phyloP scores from a whole-genome alignment of 225 moss, liverwort and hornwort genomes.

The Pseudoscleropodium purum region DNA sequence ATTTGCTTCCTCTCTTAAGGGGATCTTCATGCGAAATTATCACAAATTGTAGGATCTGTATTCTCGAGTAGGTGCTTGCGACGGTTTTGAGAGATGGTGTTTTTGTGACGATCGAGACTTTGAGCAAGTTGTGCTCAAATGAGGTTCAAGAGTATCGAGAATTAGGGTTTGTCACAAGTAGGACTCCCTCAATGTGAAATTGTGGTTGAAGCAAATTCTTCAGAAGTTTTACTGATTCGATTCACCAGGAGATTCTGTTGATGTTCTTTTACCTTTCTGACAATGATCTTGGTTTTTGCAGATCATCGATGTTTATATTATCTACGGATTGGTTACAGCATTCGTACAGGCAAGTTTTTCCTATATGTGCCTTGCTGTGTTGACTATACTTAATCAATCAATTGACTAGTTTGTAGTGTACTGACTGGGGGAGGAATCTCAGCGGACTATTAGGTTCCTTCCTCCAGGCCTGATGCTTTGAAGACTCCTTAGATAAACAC shows the following conservation, averaged over 20 bases:
- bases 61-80: not conserved
- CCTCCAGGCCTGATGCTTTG: not conserved
- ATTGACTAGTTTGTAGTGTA: not conserved
- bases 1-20: not conserved
- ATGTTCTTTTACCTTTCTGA: not conserved
- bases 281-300: constrained; percentile 7
- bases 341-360: constrained; percentile 54
- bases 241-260: not conserved
- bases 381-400: not conserved
- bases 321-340: constrained; percentile 67
- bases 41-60: not conserved
- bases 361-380: not conserved
- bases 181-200: not conserved
- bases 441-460: not conserved
- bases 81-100: not conserved
- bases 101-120: not conserved
- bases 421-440: not conserved
- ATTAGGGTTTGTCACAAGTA: not conserved
- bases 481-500: not conserved
- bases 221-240: not conserved
- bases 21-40: not conserved
- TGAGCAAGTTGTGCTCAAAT: not conserved
- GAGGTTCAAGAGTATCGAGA: not conserved
- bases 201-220: not conserved
- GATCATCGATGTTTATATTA: constrained; percentile 87